phyloP scores from a whole-genome alignment of 768 basidiomycete genomes.

The Pulveroboletus frians region DNA sequence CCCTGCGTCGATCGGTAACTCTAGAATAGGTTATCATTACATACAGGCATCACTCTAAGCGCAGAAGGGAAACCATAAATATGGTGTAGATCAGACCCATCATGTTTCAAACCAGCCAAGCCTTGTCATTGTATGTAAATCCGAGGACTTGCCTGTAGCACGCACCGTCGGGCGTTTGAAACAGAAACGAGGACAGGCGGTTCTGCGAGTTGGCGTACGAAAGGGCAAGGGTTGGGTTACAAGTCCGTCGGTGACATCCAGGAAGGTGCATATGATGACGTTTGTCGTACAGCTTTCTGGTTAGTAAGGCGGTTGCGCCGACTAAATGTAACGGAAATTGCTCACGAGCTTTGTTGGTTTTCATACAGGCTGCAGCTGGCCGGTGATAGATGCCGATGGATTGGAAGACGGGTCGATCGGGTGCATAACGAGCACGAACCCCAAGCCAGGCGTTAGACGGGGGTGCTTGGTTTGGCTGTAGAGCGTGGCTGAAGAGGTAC shows the following conservation, averaged over 20 bases:
- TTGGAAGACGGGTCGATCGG: neutral
- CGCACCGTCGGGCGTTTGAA: neutral
- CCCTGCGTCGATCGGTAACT: constrained; percentile 6
- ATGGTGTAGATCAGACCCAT: neutral
- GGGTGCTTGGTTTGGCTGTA: neutral
- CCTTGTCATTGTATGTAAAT: neutral
- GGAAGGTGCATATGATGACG: constrained; percentile 1
- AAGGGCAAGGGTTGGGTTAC: neutral
- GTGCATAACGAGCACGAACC: neutral
- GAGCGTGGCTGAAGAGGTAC: neutral
- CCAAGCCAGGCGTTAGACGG: neutral
- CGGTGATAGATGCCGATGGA: neutral
- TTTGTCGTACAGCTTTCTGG: constrained; percentile 3
- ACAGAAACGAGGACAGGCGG: neutral
- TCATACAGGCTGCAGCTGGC: constrained; percentile 5
- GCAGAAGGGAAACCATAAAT: too few species aligned
- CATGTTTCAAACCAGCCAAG: neutral
- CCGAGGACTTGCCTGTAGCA: neutral
- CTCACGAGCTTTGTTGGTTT: constrained; percentile 8
- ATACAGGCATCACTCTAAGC: neutral
- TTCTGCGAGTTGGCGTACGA: constrained; percentile 5
- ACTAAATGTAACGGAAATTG: constrained; percentile 25
- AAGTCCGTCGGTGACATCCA: neutral
- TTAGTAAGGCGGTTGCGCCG: constrained; percentile 17
- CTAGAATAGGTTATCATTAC: neutral